Evolutionary conservation across 1,284 basidiomycete genomes (phyloP).

Genomic region (Marasmius fiardii): DNA sequence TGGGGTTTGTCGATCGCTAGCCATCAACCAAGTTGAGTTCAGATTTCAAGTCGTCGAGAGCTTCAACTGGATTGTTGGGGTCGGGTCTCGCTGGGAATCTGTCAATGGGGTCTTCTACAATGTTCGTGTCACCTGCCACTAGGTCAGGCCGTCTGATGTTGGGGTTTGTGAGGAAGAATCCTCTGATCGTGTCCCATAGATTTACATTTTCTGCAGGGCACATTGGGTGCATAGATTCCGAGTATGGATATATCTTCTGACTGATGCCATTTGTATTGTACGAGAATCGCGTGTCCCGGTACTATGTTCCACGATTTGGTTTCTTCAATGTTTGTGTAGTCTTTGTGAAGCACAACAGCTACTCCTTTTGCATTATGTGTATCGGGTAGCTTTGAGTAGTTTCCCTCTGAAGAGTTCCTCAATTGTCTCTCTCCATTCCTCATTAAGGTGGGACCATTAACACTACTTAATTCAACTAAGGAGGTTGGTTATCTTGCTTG

Average conservation of each 20-base stretch:
- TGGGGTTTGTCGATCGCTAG: neutral
- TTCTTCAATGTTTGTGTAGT: neutral
- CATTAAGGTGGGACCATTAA: too few relatives aligned
- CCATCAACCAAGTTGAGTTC: neutral
- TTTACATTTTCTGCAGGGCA: neutral
- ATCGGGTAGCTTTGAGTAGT: conserved; percentile 8
- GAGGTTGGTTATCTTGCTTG: too few relatives aligned
- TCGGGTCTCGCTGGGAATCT: neutral
- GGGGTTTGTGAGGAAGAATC: neutral
- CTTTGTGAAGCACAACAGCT: conserved; percentile 7
- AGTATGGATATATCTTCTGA: conserved; percentile 6
- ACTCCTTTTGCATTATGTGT: conserved; percentile 6
- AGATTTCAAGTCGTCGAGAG: neutral
- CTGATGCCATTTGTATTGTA: conserved; percentile 8
- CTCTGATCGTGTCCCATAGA: neutral
- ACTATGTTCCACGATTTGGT: neutral
- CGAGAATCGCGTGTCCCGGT: conserved; percentile 11
- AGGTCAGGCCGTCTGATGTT: neutral
- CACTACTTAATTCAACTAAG: too few relatives aligned
- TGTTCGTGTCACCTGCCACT: neutral
- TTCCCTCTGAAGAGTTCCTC: too few relatives aligned
- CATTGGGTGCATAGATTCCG: conserved; percentile 12
- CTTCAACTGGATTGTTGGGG: neutral
- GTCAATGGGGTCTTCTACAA: neutral
- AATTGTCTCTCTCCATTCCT: conserved; percentile 2